These are phyloP conservation scores for Globisporangium middletonii DNA, from an alignment of 352 stramenopile genomes.

Conservation along the genomic window DNA sequence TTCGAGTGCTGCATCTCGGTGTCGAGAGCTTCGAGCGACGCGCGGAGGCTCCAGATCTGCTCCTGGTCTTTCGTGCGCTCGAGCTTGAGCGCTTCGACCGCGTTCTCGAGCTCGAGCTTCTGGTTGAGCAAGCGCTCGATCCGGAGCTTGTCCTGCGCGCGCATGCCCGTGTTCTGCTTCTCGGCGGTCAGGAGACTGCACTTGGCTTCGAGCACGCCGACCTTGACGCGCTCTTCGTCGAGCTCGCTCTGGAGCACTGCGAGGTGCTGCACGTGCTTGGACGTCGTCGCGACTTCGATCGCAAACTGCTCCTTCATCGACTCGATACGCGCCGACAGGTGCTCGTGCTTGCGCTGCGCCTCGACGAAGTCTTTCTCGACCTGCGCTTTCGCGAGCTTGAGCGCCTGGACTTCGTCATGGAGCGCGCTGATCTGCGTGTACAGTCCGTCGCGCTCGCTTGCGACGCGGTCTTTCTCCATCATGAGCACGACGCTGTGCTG, in stretches of 20 bases:
- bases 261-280: conserved; percentile 35
- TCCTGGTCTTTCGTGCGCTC: conserved; percentile 62
- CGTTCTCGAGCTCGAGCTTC: conserved; percentile 68
- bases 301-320: conserved; percentile 69
- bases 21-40: conserved; percentile 65
- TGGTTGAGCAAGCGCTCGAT: conserved; percentile 76
- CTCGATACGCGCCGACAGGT: conserved; percentile 39
- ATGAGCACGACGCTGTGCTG: conserved; percentile 40
- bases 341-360: conserved; percentile 36
- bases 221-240: conserved; percentile 57
- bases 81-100: conserved; percentile 47
- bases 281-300: conserved; percentile 39
- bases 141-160: conserved; percentile 69
- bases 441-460: conserved; percentile 29
- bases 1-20: conserved; percentile 76
- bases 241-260: conserved; percentile 26
- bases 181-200: conserved; percentile 57
- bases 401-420: conserved; percentile 21
- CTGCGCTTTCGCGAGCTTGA: conserved; percentile 30
- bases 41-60: conserved; percentile 57
- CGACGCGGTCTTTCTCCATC: conserved; percentile 57
- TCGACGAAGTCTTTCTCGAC: conserved; percentile 46
- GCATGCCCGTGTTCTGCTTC: conserved; percentile 75
- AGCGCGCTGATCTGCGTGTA: conserved; percentile 26
- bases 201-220: conserved; percentile 58